Evolutionary conservation across 495 filamentous ascomycete species (phyloP), one percentile per base, ranked within the genome.

Genomic region (Chaetomium fimeti): DNA sequence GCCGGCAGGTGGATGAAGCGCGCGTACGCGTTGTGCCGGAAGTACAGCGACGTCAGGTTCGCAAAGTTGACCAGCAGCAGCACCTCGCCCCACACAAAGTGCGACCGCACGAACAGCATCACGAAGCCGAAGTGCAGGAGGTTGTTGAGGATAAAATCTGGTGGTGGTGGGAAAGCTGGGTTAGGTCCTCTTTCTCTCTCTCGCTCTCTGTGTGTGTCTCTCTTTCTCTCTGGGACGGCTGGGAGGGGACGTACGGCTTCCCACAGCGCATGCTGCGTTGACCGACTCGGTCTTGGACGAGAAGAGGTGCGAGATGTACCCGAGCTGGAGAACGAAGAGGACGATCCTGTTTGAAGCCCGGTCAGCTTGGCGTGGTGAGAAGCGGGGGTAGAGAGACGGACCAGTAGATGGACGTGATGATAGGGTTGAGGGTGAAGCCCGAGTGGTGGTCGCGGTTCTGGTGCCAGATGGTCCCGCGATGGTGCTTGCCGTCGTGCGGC

Each of bases 101-200:
- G 80, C 53, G 80, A 83, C 65, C 88, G 86, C 27, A 88, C 86
- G 83, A 92, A 95, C 61, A 96, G 85, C 77, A 93, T 85, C 43
- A 95, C 83, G 78, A 90, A 95, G 55, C 79, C 83, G 57, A 91
- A 87, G 69, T 89, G 80, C 55, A 96, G 83, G 15, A 97, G 75
- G 78, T 95, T 96, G 81, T 88, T 88, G 69, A 90, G 63, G 72
- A 94, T 93, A 76, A 93, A 96, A 78, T 96, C 49, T 52, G n/a
- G n/a, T n/a, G n/a, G 43, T 47, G 15, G 15, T 20, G 43, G 15
- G n/a, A n/a, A 49, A 9, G 45, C 4, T n/a, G 9, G 18, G 45
- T 20, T n/a, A 49, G 45, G 45, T 47, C n/a, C 5, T n/a, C 1
- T 20, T 47, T 47, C 43, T 47, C 12, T 47, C 5, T 47, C 5